phyloP scores from a whole-genome alignment of 108 stramenopile genomes.

The Mediolabrus comicus region DNA sequence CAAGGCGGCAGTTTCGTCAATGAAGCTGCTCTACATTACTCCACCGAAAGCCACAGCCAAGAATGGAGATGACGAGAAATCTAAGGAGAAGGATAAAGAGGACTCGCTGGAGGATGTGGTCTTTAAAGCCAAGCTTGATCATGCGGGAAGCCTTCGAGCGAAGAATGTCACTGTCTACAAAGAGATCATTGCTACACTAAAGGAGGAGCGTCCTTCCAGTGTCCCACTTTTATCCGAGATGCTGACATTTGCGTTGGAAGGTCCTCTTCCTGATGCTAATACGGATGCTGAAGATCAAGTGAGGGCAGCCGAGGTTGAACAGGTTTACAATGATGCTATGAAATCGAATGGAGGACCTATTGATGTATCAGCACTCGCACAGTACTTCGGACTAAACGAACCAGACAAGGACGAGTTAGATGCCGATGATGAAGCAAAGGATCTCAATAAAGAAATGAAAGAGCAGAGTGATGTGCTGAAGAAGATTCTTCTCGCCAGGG shows the following conservation, averaged over 20 bases:
- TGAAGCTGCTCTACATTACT: constrained; percentile 15
- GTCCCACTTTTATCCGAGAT: constrained; percentile 31
- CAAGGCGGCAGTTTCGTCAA: constrained; percentile 15
- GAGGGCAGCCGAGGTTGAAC: constrained; percentile 20
- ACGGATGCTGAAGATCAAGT: constrained; percentile 13
- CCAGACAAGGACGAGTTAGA: constrained; percentile 27
- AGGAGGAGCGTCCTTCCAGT: constrained; percentile 22
- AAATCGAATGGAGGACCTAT: constrained; percentile 31
- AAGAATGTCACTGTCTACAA: constrained; percentile 24
- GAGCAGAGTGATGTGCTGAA: constrained; percentile 26
- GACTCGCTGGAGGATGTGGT: constrained; percentile 24
- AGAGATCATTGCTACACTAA: constrained; percentile 14
- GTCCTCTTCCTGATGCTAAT: constrained; percentile 11
- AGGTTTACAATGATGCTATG: constrained; percentile 12
- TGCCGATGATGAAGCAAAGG: constrained; percentile 28
- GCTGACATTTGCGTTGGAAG: constrained; percentile 29
- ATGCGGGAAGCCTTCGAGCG: constrained; percentile 13
- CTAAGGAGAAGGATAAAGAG: constrained; percentile 13
- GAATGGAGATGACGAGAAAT: constrained; percentile 15
- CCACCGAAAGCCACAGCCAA: constrained; percentile 26
- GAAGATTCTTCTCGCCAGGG: constrained; percentile 13
- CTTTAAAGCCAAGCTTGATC: constrained; percentile 29
- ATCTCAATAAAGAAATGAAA: constrained; percentile 38
- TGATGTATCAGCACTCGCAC: constrained; percentile 22
- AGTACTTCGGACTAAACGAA: constrained; percentile 37